Conservation (phyloP, 2,329 filamentous ascomycete genomes). For the Diaporthe sp. region DNA sequence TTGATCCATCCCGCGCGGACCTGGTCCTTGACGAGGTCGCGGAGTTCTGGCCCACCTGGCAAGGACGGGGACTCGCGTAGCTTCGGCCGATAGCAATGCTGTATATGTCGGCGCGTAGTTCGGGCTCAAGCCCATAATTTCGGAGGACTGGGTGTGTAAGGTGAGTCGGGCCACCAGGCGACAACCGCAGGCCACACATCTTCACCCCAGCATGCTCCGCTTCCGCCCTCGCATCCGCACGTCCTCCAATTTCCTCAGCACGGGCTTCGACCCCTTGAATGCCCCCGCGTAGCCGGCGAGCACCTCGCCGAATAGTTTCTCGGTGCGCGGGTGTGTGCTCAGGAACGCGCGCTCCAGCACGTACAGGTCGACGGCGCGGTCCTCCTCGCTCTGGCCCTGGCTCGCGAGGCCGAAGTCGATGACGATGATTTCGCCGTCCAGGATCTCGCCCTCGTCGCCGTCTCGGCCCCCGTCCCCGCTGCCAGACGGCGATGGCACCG, state of each 20-base stretch:
- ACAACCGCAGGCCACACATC: neutral
- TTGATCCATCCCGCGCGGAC: too few species aligned
- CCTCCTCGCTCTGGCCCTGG: constrained; percentile 86
- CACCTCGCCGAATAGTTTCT: constrained; percentile 79
- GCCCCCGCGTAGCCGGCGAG: constrained; percentile 78
- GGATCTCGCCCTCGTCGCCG: constrained; percentile 38
- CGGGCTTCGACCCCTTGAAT: constrained; percentile 79
- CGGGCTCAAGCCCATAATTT: neutral
- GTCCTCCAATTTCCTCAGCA: constrained; percentile 87
- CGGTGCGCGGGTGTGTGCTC: constrained; percentile 90
- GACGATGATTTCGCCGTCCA: constrained; percentile 82
- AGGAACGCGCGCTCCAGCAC: constrained; percentile 94
- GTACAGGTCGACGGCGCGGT: constrained; percentile 95
- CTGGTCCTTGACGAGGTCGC: neutral
- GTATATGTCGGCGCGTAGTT: neutral
- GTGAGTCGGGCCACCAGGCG: neutral
- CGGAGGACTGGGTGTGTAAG: neutral
- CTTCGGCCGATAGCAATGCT: neutral
- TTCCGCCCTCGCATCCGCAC: constrained; percentile 95
- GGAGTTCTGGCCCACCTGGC: neutral
- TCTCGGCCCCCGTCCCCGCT: constrained; percentile 34
- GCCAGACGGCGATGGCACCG: constrained; percentile 40
- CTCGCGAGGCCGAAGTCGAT: constrained; percentile 95
- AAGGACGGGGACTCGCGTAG: neutral
- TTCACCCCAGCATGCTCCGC: constrained; percentile 93